These are phyloP conservation scores for Barbatosphaeria neglecta DNA, from an alignment of 495 filamentous ascomycete species.

Conservation along the genomic window DNA sequence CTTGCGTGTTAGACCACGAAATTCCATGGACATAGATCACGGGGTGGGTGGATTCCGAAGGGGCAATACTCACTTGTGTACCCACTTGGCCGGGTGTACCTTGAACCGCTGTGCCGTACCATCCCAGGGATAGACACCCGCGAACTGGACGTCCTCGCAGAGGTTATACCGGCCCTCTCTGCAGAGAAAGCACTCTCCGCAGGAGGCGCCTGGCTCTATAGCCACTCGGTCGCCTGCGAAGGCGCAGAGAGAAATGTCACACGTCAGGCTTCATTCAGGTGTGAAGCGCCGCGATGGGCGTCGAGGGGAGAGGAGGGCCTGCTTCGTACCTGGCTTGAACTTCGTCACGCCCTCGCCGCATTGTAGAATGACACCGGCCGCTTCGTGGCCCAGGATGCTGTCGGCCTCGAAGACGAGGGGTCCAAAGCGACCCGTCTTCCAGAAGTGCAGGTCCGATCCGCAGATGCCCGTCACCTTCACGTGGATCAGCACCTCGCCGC, in stretches of 20 bases:
- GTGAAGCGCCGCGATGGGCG: too few species aligned
- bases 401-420: conserved; percentile 29
- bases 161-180: conserved; percentile 36
- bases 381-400: conserved; percentile 38
- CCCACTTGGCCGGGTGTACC: conserved; percentile 39
- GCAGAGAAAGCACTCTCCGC: conserved; percentile 34
- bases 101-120: conserved; percentile 50
- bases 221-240: conserved; percentile 33
- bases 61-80: conserved; percentile 33
- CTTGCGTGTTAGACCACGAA: neutral
- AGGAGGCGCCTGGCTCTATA: conserved; percentile 36
- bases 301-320: too few species aligned
- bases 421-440: conserved; percentile 36
- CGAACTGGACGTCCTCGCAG: conserved; percentile 36
- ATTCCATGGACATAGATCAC: neutral
- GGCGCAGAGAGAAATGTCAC: neutral
- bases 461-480: conserved; percentile 36
- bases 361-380: conserved; percentile 33
- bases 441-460: conserved; percentile 30
- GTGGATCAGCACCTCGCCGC: conserved; percentile 37
- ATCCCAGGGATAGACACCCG: conserved; percentile 46
- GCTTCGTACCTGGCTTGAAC: conserved; percentile 22
- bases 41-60: too few species aligned
- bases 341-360: conserved; percentile 30
- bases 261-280: too few species aligned